phyloP scores from a whole-genome alignment of 1,284 basidiomycete genomes.

The Sphaerobolus stellatus region DNA sequence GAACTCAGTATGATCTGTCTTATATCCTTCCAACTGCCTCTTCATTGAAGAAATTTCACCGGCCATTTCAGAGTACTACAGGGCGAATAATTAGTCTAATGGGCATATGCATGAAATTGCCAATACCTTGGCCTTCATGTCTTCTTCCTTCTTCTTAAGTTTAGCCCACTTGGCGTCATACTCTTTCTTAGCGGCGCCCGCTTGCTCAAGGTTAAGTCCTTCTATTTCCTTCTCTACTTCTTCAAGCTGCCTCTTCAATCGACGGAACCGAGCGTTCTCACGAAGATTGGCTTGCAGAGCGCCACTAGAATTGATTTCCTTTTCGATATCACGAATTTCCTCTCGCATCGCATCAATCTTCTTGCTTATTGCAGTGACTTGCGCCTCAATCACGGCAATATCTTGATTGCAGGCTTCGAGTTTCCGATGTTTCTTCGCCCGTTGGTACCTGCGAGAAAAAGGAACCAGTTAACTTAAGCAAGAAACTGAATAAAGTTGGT shows the following conservation, averaged over 20 bases:
- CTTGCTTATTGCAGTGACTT: slow-evolving; percentile 56
- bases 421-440: no score
- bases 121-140: slow-evolving; percentile 52
- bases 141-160: slow-evolving; percentile 70
- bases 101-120: slow-evolving; percentile 8
- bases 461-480: no score
- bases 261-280: slow-evolving; percentile 83
- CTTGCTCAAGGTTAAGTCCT: slow-evolving; percentile 75
- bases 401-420: slow-evolving; percentile 63
- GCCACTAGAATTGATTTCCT: slow-evolving; percentile 72
- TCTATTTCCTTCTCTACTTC: slow-evolving; percentile 74
- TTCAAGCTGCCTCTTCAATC: slow-evolving; percentile 66
- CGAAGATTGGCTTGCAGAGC: slow-evolving; percentile 73
- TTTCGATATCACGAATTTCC: slow-evolving; percentile 56
- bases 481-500: no score
- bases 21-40: slow-evolving; percentile 65
- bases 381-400: slow-evolving; percentile 58
- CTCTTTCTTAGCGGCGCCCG: slow-evolving; percentile 74
- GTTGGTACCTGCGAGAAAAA: no score
- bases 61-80: slow-evolving; percentile 74
- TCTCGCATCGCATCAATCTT: slow-evolving; percentile 57
- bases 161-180: slow-evolving; percentile 81
- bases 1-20: slow-evolving; percentile 82
- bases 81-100: slow-evolving; percentile 1
- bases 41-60: slow-evolving; percentile 82